Base-by-base conservation (phyloP, 208 protist genomes). In the Leptomonas seymouri region DNA sequence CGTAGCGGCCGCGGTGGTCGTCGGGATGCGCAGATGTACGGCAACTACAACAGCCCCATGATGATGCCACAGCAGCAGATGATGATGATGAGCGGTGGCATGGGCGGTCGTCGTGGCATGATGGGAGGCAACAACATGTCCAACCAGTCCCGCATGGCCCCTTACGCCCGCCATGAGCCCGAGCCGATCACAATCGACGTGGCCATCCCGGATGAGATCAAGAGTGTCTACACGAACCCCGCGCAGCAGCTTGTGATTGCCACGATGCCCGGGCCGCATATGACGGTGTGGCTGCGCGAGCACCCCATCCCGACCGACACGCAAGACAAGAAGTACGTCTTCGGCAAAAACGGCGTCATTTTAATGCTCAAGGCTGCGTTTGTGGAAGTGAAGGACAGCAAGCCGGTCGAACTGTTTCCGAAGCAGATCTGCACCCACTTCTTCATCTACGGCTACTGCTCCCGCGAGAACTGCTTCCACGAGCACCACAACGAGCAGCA, bases 381-480 rank as follows among this genome's bases (percentile, higher is more conserved):
- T 27, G 64, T 54, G 5, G 87, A 96, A 53, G 84, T 96, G 66
- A 80, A 78, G 71, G 71, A 81, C 54, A 84, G 74, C 64, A 96
- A 94, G 76, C 91, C 91, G n/a, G 91, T 96, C 45, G 91, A 93
- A 67, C 82, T 96, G 14, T 87, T 96, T 68, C 68, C 74, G 0
- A 85, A 87, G 73, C 91, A 94, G 72, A 80, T 94, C 46, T 96
- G 91, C 79, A 90, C 83, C 27, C 87, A 94, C 74, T 96, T 93
- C 74, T 75, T 96, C 20, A 85, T 92, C 54, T 82, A 96, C 72
- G 81, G 81, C 54, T 90, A 91, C 78, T 96, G 91, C 83, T 87
- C 86, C 5, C 84, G 91, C 45, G 28, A 46, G 21, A 84, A 89
- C 61, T 96, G 91, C 72, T 76, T 92, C 16, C 88, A 96, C 63